These are phyloP conservation scores for Protea cynaroides DNA, from an alignment of 164 flowering plant genomes.

Conservation along the genomic window DNA sequence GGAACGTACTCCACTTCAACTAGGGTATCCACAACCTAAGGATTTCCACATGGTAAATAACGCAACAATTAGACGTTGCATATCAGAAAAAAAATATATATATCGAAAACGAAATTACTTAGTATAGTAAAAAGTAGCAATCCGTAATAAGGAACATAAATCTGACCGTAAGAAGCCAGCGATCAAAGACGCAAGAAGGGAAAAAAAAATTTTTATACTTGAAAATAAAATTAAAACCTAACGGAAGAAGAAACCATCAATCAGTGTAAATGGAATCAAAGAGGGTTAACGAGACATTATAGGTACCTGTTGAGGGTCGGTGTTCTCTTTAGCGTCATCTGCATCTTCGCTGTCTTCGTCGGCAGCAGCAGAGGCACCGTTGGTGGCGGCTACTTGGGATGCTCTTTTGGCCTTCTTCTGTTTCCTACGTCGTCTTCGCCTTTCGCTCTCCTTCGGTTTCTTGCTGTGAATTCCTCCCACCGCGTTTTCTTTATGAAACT, in stretches of 20 bases:
- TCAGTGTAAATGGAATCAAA: too few species aligned
- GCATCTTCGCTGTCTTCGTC: slow-evolving; percentile 18
- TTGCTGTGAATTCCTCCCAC: slow-evolving; percentile 14
- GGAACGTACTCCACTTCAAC: slow-evolving; percentile 84
- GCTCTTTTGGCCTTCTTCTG: slow-evolving; percentile 64
- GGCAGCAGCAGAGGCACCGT: too few species aligned
- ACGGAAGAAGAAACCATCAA: too few species aligned
- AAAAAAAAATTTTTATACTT: not conserved
- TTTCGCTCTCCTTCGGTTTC: slow-evolving; percentile 57
- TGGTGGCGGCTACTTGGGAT: slow-evolving; percentile 7
- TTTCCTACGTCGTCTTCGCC: slow-evolving; percentile 72
- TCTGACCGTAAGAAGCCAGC: not conserved
- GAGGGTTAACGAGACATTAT: too few species aligned
- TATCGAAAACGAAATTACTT: not conserved
- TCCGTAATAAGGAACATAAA: not conserved
- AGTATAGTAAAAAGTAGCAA: not conserved
- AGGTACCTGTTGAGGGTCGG: slow-evolving; percentile 48
- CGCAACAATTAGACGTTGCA: not conserved
- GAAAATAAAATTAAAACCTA: not conserved
- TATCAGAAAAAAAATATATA: not conserved
- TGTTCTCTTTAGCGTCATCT: slow-evolving; percentile 48
- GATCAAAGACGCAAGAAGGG: too few species aligned
- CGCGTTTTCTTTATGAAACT: slow-evolving; percentile 23
- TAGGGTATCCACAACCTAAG: slow-evolving; percentile 36
- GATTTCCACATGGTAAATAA: not conserved